Evolutionary conservation across 2,329 filamentous ascomycete species (phyloP), one percentile per base, ranked within the genome.

Genomic region (Lasiodiplodia sp.): DNA sequence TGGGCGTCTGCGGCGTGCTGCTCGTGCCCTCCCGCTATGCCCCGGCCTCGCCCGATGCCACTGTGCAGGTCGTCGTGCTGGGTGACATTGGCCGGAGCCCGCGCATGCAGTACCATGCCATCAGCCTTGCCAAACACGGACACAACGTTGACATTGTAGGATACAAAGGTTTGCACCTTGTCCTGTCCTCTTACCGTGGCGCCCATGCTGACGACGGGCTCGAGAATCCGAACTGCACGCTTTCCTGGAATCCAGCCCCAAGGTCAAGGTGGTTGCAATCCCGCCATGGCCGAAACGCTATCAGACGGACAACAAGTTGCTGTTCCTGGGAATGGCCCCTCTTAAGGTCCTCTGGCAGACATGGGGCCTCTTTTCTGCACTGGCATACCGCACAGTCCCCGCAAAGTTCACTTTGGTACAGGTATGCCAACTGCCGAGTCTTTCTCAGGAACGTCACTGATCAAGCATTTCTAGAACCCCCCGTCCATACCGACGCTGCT

Each of bases 31-130:
- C 66, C 5, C 57, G 66, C 2, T 55, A 62, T 25, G 44, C 66
- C 1, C 18, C 44, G n/a, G 56, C 49, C 34, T 12, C 63, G 6
- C 23, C 44, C 34, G 47, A 40, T 44, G 66, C 23, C 10, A 86
- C 85, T 0, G 87, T 95, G 53, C 93, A 97, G 79, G 88, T 99
- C 65, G 86, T 99, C 18, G 96, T 99, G 21, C 87, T 99, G 34
- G 96, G 96, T 55, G 96, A 99, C 77, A 94, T 99, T 78, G 96
- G 96, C 49, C 89, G 94, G 56, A 98, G 95, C 78, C 96, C 96
- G 62, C 93, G 96, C 68, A 99, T 99, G 95, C 94, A 98, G 77
- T 98, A 99, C 75, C 96, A 99, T 86, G 95, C 95, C 23, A 84
- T 97, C 73, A 98, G 95, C 78, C 90, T 98, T 75, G 93, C 93